Evolutionary conservation across 345 rosid species (phyloP).

Genomic region (Eucalyptus virginea): DNA sequence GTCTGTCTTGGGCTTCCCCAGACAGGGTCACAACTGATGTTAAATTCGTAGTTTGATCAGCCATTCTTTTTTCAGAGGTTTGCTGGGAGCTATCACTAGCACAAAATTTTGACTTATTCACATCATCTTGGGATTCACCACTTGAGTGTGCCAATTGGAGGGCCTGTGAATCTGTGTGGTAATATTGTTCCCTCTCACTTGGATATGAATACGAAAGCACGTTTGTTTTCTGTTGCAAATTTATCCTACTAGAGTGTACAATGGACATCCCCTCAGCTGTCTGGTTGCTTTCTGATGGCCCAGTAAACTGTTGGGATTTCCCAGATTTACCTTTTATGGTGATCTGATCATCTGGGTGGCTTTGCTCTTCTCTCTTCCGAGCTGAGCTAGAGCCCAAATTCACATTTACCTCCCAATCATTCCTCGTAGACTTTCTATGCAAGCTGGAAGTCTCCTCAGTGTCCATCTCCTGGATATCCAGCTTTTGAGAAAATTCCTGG

Average conservation of each 20-base stretch:
- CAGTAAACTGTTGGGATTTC: constrained; percentile 20
- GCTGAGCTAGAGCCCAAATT: constrained; percentile 11
- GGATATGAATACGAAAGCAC: constrained; percentile 14
- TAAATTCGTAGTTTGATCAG: constrained; percentile 24
- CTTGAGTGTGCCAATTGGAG: constrained; percentile 19
- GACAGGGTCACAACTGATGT: constrained; percentile 14
- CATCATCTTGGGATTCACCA: constrained; percentile 20
- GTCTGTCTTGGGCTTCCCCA: constrained; percentile 7
- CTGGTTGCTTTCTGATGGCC: constrained; percentile 11
- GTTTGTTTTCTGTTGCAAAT: constrained; percentile 12
- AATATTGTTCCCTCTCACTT: constrained; percentile 17
- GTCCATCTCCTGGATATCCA: constrained; percentile 16
- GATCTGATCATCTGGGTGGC: constrained; percentile 17
- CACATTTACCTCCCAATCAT: constrained; percentile 22
- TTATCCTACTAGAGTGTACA: constrained; percentile 10
- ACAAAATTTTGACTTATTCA: constrained; percentile 16
- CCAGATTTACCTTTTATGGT: constrained; percentile 15
- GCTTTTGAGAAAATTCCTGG: constrained; percentile 11
- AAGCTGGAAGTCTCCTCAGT: constrained; percentile 23
- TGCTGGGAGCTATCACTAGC: constrained; percentile 24
- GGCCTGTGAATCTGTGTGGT: constrained; percentile 13
- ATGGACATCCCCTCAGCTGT: constrained; percentile 11
- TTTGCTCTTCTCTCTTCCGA: constrained; percentile 5
- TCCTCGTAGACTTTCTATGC: constrained; percentile 24
- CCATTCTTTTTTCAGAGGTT: constrained; percentile 23